Evolutionary conservation across 2,329 filamentous ascomycete genomes (phyloP), one percentile per base, ranked within the genome.

Genomic region (Orbilia oligospora): DNA sequence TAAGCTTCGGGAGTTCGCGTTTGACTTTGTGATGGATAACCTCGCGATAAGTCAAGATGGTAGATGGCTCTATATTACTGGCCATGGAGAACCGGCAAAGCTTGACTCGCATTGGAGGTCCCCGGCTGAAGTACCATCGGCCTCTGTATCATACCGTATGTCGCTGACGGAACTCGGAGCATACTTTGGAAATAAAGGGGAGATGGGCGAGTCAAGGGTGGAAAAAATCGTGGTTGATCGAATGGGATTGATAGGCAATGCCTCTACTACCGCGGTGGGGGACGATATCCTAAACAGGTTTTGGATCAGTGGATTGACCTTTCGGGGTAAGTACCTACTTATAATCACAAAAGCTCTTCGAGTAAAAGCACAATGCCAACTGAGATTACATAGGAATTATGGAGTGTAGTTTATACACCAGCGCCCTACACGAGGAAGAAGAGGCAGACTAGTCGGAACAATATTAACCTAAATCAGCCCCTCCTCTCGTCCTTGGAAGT

Each of bases 21-120:
- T 76, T 33, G 72, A 76, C 41, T 66, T 76, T 14, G 55, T 76
- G 4, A 76, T 76, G 72, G 72, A 76, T 41, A 76, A 76, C 22
- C 48, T 76, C 2, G 65, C 56, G 4, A 65, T 76, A 24, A 76
- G 72, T 33, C 20, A 48, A 9, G 72, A 76, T 27, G 46, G 36
- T 10, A 76, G 22, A 63, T 76, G 72, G 72, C 46, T 76, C n/a
- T 76, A 76, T 36, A 24, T 76, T 27, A 58, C 72, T 33, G 72
- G 72, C 3, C 72, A 76, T n/a, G 72, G 72, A 8, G 65, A 76
- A 46, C 72, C 72, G 8, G n/a, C 18, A 3, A 76, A 70, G 20
- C 24, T 76, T 41, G 63, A 48, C 41, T 33, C 41, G 14, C 72
- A 76, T 33, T 76, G 65, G 65, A 38, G 18, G 2, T 41, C 53